phyloP scores from a whole-genome alignment of 352 stramenopile species.

The Hyaloperonospora brassicae region DNA sequence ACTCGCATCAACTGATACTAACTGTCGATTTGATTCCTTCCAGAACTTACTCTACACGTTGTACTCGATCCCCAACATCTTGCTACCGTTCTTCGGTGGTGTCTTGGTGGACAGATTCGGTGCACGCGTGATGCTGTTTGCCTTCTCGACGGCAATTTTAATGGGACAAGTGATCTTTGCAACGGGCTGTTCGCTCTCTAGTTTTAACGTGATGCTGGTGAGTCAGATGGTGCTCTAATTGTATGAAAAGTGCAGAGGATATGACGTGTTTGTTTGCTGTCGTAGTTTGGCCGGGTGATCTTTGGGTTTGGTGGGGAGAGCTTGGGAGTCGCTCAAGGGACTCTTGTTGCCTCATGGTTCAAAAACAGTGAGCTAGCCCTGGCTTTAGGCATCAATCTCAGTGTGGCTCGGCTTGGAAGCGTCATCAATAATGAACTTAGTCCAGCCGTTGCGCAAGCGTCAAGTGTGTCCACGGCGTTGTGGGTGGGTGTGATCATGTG shows the following conservation, averaged over 20 bases:
- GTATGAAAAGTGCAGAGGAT: background rate
- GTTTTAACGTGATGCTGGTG: slow-evolving; percentile 74
- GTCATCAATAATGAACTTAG: slow-evolving; percentile 91
- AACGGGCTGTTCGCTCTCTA: slow-evolving; percentile 67
- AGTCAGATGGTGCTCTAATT: slow-evolving; percentile 2
- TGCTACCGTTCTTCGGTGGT: slow-evolving; percentile 90
- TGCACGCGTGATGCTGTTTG: slow-evolving; percentile 70
- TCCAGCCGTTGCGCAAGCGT: slow-evolving; percentile 60
- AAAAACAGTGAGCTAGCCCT: slow-evolving; percentile 89
- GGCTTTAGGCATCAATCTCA: slow-evolving; percentile 89
- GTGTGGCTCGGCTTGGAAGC: slow-evolving; percentile 81
- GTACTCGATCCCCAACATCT: slow-evolving; percentile 89
- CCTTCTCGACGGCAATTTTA: slow-evolving; percentile 82
- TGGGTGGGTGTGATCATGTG: slow-evolving; percentile 86
- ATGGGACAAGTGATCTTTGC: slow-evolving; percentile 85
- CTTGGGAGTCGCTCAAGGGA: slow-evolving; percentile 85
- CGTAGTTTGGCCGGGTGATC: slow-evolving; percentile 77
- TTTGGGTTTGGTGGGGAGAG: slow-evolving; percentile 91
- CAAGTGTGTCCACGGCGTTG: slow-evolving; percentile 62
- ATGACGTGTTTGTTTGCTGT: slow-evolving; percentile 5
- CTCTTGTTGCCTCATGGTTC: slow-evolving; percentile 90
- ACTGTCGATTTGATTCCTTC: background rate
- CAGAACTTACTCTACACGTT: slow-evolving; percentile 91
- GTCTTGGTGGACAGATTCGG: slow-evolving; percentile 87
- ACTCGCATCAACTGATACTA: background rate